Base-by-base conservation (phyloP, 2,329 filamentous ascomycete genomes). In the Fusarium tupiense region DNA sequence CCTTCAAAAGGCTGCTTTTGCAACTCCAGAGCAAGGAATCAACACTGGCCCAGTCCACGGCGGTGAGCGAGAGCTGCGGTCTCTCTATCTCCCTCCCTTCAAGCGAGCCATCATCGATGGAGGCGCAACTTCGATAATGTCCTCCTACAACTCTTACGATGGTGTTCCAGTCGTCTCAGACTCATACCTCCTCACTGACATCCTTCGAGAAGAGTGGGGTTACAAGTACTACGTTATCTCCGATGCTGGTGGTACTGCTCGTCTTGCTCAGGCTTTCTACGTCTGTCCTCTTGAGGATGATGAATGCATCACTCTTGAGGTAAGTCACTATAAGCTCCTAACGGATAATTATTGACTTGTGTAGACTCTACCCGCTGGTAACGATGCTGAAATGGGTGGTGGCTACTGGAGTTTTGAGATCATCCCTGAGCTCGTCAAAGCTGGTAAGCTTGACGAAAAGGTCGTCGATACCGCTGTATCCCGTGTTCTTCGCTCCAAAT, bases 351-450 rank as follows among this genome's bases (percentile, higher is more conserved):
- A n/a, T n/a, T 77, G 33, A 77, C 40, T 13, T 20, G 17, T 2
- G 20, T 66, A 88, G 82, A 84, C 90, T 14, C 86, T 94, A 9
- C 89, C 90, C 2, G 91, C 92, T 9, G 92, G 93, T 7, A 92
- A 90, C 57, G 92, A 94, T 75, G 87, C 92, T 19, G 93, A 94
- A 77, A 94, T 94, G 92, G 92, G 92, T 19, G 92, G 92, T 44
- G 92, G 93, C 26, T 91, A 90, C 26, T 94, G 89, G 84, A 94
- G 91, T 79, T 92, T 90, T 78, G 86, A 90, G 72, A 88, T 86
- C 41, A 93, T 94, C 59, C 91, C 92, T 11, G 84, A 88, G 35
- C 86, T 94, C 56, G 86, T 94, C 22, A 82, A 89, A 61, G 85
- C 87, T 3, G 91, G 91, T 2, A 90, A 88, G 64, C 82, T 94